A percentile compares a stretch with the other conserved stretches of the same genome.
Evolutionary conservation across 2,329 filamentous ascomycete species (phyloP).

Genomic region (Scedosporium boydii): DNA sequence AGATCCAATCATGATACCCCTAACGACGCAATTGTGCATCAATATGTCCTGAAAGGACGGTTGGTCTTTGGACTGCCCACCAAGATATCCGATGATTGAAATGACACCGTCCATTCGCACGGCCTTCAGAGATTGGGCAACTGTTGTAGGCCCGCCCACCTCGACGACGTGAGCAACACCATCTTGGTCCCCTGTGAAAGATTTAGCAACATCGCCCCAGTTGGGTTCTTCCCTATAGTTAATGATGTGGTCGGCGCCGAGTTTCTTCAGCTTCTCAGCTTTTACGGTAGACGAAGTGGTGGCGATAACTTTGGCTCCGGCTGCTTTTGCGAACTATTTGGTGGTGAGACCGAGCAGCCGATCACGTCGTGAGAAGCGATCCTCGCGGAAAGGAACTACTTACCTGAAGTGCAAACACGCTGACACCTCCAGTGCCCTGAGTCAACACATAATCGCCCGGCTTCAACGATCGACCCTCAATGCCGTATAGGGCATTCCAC

Average conservation of each 20-base stretch:
- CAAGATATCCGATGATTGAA: constrained; percentile 11
- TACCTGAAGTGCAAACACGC: constrained; percentile 32
- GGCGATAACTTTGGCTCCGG: constrained; percentile 46
- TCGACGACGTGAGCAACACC: constrained; percentile 48
- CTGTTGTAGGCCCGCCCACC: constrained; percentile 42
- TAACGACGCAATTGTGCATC: too few species aligned
- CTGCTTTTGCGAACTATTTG: constrained; percentile 25
- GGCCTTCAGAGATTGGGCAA: constrained; percentile 28
- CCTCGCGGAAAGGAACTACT: too few species aligned
- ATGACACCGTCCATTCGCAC: constrained; percentile 28
- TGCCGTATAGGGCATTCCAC: constrained; percentile 11
- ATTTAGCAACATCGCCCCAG: constrained; percentile 45
- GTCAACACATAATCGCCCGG: constrained; percentile 35
- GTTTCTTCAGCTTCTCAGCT: constrained; percentile 34
- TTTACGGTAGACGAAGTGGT: constrained; percentile 44
- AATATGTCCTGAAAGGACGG: too few species aligned
- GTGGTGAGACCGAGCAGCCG: too few species aligned
- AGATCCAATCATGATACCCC: too few species aligned
- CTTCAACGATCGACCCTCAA: constrained; percentile 16
- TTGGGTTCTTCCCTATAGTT: constrained; percentile 43
- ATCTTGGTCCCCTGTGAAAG: constrained; percentile 30
- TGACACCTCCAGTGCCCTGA: constrained; percentile 44
- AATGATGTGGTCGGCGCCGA: constrained; percentile 46
- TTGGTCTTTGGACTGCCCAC: too few species aligned
- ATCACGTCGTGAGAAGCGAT: too few species aligned